Evolutionary conservation across 1,139 yeast species (phyloP).

Genomic region (Yamadazyma spencermartinsiae): DNA sequence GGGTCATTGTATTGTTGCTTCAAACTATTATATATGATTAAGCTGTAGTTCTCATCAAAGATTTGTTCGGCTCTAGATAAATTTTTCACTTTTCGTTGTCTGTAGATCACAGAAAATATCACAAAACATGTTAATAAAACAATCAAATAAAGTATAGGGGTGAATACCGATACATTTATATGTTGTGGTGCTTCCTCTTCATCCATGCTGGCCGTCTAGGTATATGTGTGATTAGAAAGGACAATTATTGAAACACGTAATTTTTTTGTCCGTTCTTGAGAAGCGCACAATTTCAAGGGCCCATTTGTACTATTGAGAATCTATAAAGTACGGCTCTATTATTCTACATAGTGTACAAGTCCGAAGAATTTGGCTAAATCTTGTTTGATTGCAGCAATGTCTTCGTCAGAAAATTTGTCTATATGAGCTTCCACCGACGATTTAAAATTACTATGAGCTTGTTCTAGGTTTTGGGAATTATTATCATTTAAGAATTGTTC

Average conservation of each 20-base stretch:
- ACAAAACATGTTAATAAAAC: conserved; percentile 70
- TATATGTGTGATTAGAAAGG: not conserved
- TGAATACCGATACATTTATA: conserved; percentile 68
- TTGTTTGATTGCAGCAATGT: conserved; percentile 53
- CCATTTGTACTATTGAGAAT: no score
- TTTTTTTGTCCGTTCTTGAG: not conserved
- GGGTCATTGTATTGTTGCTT: conserved; percentile 47
- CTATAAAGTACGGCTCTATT: no score
- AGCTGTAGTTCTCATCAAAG: conserved; percentile 66
- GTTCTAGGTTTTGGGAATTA: conserved; percentile 26
- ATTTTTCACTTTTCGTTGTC: conserved; percentile 57
- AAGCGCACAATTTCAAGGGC: not conserved
- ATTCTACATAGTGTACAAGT: conserved; percentile 20
- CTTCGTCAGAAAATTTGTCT: conserved; percentile 25
- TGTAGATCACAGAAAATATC: conserved; percentile 71
- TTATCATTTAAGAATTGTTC: conserved; percentile 49
- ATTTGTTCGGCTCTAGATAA: conserved; percentile 64
- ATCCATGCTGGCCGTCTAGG: conserved; percentile 20
- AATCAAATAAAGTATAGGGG: conserved; percentile 80
- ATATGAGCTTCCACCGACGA: conserved; percentile 43
- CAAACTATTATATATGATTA: conserved; percentile 63
- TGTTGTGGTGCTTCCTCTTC: conserved; percentile 26
- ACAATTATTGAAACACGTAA: not conserved
- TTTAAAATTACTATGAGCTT: conserved; percentile 31
- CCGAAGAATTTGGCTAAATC: conserved; percentile 73